phyloP scores from a whole-genome alignment of 768 basidiomycete genomes.

The Porpolomopsis calyptriformis region DNA sequence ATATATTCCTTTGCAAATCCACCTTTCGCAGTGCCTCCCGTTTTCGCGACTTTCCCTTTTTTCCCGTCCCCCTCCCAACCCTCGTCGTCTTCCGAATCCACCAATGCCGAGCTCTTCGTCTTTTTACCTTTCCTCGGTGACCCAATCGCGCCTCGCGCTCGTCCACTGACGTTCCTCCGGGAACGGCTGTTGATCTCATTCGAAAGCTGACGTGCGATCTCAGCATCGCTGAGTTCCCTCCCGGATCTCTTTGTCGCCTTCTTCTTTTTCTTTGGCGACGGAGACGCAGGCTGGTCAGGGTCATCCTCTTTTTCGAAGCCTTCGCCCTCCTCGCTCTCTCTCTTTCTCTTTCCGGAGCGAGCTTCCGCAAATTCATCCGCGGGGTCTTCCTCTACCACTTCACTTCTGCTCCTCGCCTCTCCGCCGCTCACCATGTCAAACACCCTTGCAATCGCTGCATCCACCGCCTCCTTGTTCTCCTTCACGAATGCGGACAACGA shows the following conservation, averaged over 20 bases:
- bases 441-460: conserved; percentile 54
- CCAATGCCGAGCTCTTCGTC: conserved; percentile 46
- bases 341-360: conserved; percentile 31
- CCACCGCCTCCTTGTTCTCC: conserved; percentile 56
- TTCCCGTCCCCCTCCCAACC: conserved; percentile 31
- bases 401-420: conserved; percentile 21
- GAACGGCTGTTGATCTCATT: conserved; percentile 58
- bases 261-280: conserved; percentile 39
- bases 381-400: conserved; percentile 22
- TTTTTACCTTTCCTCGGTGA: conserved; percentile 33
- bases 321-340: conserved; percentile 23
- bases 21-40: conserved; percentile 45
- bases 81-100: conserved; percentile 46
- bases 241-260: conserved; percentile 34
- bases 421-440: conserved; percentile 48
- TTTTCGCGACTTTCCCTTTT: conserved; percentile 32
- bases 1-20: conserved; percentile 72
- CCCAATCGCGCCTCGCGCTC: conserved; percentile 27
- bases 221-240: conserved; percentile 51
- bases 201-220: conserved; percentile 61
- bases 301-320: no score
- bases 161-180: conserved; percentile 33
- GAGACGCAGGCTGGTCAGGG: conserved; percentile 22
- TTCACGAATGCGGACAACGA: conserved; percentile 49
- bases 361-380: conserved; percentile 16